Conservation (phyloP, 148 eudicot genomes). For the Nepenthes mirabilis region DNA sequence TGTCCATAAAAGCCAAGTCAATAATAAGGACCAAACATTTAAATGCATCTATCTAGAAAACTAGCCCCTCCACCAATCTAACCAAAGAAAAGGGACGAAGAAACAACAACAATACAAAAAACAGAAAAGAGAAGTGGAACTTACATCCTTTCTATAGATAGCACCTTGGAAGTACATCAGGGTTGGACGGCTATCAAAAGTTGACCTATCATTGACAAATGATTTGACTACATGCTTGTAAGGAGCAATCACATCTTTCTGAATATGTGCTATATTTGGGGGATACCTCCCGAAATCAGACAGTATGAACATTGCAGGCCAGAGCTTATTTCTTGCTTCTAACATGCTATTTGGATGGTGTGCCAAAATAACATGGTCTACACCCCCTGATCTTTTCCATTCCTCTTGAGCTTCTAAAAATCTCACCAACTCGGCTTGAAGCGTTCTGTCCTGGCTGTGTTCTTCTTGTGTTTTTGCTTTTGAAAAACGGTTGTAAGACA, state of each 20-base stretch:
- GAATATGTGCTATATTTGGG: slow-evolving; percentile 73
- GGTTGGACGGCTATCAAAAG: slow-evolving; percentile 68
- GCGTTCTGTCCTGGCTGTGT: slow-evolving; percentile 29
- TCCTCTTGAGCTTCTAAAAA: slow-evolving; percentile 61
- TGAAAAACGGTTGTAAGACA: slow-evolving; percentile 63
- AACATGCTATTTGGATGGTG: slow-evolving; percentile 93
- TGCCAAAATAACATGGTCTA: slow-evolving; percentile 75
- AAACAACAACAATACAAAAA: background rate
- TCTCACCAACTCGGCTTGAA: slow-evolving; percentile 63
- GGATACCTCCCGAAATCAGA: slow-evolving; percentile 99
- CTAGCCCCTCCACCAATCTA: background rate
- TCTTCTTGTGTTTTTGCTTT: slow-evolving; percentile 37
- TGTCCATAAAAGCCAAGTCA: too few relatives aligned
- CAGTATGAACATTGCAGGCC: slow-evolving; percentile 81
- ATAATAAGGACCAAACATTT: background rate
- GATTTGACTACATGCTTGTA: slow-evolving; percentile 65
- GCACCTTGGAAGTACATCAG: slow-evolving; percentile 92
- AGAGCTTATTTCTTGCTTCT: slow-evolving; percentile 72
- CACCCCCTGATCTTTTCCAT: slow-evolving; percentile 85
- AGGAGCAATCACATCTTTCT: slow-evolving; percentile 95
- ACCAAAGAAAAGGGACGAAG: background rate
- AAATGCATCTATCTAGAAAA: too few relatives aligned
- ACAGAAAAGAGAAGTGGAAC: slow-evolving; percentile 12
- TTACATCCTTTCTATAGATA: slow-evolving; percentile 88
- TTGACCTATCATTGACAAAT: slow-evolving; percentile 54